phyloP scores from a whole-genome alignment of 805 yeast species.

The Komagataella kurtzmanii region DNA sequence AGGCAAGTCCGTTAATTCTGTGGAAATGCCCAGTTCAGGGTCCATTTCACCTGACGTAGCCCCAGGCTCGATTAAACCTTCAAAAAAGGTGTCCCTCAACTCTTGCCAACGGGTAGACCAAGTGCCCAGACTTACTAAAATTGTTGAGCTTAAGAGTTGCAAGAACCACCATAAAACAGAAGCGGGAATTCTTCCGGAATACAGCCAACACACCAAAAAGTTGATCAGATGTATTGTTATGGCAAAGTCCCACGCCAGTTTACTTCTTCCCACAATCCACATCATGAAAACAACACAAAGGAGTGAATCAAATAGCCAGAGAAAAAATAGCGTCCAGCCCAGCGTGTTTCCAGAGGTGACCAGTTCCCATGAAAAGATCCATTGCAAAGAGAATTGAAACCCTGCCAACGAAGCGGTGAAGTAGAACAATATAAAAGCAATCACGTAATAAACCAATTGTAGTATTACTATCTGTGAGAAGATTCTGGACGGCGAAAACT shows the following conservation, averaged over 20 bases:
- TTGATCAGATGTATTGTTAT: constrained; percentile 82
- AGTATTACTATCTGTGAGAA: constrained; percentile 62
- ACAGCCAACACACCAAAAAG: constrained; percentile 52
- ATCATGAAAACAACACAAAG: constrained; percentile 78
- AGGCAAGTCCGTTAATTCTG: constrained; percentile 1
- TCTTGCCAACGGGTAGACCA: constrained; percentile 91
- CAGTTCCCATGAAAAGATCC: constrained; percentile 74
- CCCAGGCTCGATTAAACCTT: constrained; percentile 59
- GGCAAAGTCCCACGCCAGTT: constrained; percentile 93
- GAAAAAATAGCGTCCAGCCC: constrained; percentile 58
- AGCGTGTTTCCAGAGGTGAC: constrained; percentile 63
- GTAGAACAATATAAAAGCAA: constrained; percentile 56
- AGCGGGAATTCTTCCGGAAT: constrained; percentile 54
- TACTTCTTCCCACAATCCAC: constrained; percentile 80
- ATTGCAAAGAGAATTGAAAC: constrained; percentile 45
- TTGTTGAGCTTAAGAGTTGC: constrained; percentile 51
- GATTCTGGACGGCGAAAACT: constrained; percentile 39
- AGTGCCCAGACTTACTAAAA: constrained; percentile 72
- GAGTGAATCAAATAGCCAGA: constrained; percentile 79
- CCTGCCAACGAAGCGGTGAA: constrained; percentile 61
- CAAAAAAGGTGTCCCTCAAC: constrained; percentile 78
- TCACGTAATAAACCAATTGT: constrained; percentile 66
- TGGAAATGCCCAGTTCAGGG: background rate
- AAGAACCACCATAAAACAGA: constrained; percentile 76
- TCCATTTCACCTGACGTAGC: background rate